These are phyloP conservation scores for Penicillium brevicompactum DNA, from an alignment of 2,329 filamentous ascomycete species.

Conservation along the genomic window DNA sequence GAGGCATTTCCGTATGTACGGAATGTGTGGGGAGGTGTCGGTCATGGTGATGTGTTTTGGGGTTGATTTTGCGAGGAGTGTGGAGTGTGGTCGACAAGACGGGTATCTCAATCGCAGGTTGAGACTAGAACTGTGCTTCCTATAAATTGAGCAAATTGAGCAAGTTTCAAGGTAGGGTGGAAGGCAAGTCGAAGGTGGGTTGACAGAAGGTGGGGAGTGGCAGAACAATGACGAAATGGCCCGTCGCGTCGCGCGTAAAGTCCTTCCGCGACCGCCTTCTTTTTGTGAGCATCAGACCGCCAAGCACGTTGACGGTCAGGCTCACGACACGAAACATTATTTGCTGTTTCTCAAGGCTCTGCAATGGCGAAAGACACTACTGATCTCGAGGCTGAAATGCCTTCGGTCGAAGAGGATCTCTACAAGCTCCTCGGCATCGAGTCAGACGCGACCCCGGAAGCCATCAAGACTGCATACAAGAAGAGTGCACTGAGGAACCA, in stretches of 20 bases:
- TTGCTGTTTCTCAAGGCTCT: not conserved
- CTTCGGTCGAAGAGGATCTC: slow-evolving; percentile 51
- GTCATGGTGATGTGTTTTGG: slow-evolving; percentile 16
- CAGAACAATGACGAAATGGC: slow-evolving; percentile 29
- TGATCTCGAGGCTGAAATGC: slow-evolving; percentile 52
- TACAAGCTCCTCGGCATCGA: slow-evolving; percentile 78
- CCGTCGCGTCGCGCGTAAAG: slow-evolving; percentile 31
- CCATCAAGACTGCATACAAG: slow-evolving; percentile 89
- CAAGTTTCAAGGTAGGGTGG: not conserved
- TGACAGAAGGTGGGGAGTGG: slow-evolving; percentile 21
- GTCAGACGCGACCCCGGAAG: slow-evolving; percentile 69
- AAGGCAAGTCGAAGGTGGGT: slow-evolving; percentile 7
- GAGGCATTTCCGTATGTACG: slow-evolving; percentile 72
- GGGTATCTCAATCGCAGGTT: not conserved
- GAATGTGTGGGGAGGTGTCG: slow-evolving; percentile 33
- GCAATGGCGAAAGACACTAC: slow-evolving; percentile 21
- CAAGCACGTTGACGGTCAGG: not conserved
- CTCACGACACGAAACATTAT: not conserved
- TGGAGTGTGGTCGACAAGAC: not conserved
- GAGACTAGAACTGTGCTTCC: not conserved
- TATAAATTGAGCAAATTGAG: not conserved
- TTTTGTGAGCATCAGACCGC: not conserved
- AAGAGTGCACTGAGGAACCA: slow-evolving; percentile 87
- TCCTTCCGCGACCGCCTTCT: not conserved
- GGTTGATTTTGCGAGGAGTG: not conserved